phyloP scores from a whole-genome alignment of 2,329 filamentous ascomycete genomes.

The Elsinoe batatas region DNA sequence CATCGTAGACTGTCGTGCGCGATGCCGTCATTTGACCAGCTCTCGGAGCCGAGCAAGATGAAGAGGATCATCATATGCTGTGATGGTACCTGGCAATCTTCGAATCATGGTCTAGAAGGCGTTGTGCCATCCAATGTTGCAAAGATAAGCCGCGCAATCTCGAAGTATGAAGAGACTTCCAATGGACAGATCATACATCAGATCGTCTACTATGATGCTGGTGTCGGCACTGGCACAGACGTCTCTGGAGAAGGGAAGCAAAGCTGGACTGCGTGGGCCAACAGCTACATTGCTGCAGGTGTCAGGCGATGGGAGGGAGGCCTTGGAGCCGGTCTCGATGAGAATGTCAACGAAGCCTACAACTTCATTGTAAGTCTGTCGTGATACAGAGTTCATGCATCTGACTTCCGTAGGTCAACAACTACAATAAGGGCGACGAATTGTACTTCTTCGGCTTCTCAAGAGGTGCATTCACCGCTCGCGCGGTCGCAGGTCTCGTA shows the following conservation, averaged over 20 bases:
- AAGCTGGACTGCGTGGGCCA: neutral
- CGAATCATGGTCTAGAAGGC: no score
- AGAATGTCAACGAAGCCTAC: slow-evolving; percentile 4
- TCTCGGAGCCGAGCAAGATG: neutral
- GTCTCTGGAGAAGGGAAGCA: neutral
- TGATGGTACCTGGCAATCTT: slow-evolving; percentile 2
- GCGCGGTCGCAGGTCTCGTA: slow-evolving; percentile 16
- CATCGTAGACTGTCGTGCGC: no score
- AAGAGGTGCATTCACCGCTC: slow-evolving; percentile 32
- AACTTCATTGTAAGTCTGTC: neutral
- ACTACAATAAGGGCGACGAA: slow-evolving; percentile 28
- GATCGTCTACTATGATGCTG: slow-evolving; percentile 1
- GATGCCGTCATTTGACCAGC: no score
- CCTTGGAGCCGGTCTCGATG: neutral
- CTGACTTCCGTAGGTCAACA: neutral
- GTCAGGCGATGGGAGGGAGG: neutral
- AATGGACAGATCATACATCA: neutral
- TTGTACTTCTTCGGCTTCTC: slow-evolving; percentile 42
- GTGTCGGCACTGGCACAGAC: neutral
- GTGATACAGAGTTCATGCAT: no score
- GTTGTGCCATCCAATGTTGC: neutral
- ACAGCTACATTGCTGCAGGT: neutral
- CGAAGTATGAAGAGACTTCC: neutral
- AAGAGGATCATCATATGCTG: slow-evolving; percentile 3
- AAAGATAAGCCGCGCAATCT: neutral